phyloP scores from a whole-genome alignment of 2,329 filamentous ascomycete species.

The Diaporthe velutina region DNA sequence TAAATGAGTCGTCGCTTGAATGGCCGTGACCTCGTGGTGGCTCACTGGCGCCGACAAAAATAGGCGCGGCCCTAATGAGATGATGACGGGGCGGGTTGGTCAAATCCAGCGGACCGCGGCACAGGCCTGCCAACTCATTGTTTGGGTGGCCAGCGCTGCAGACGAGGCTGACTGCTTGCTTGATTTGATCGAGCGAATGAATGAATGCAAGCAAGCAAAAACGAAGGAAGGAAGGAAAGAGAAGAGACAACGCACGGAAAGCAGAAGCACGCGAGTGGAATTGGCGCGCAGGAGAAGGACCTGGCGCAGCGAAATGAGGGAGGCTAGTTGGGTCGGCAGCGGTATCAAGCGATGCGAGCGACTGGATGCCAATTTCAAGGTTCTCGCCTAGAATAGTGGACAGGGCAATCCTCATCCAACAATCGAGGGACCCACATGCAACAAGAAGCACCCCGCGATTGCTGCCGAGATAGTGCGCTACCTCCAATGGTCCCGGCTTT shows the following conservation, averaged over 20 bases:
- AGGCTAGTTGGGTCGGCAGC: slow-evolving; percentile 12
- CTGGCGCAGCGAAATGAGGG: slow-evolving; percentile 6
- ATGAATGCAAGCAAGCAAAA: neutral
- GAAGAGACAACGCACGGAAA: neutral
- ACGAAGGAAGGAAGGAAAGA: neutral
- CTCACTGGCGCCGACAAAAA: slow-evolving; percentile 27
- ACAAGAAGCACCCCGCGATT: slow-evolving; percentile 19
- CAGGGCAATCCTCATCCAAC: slow-evolving; percentile 26
- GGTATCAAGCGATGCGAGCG: slow-evolving; percentile 2
- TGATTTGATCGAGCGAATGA: neutral
- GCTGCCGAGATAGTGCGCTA: neutral
- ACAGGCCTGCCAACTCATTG: slow-evolving; percentile 30
- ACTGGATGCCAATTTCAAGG: slow-evolving; percentile 30
- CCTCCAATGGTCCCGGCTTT: neutral
- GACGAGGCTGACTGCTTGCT: slow-evolving; percentile 28
- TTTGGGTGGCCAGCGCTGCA: slow-evolving; percentile 9
- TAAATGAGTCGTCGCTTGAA: slow-evolving; percentile 24
- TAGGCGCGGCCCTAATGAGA: slow-evolving; percentile 35
- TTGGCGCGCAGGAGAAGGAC: neutral
- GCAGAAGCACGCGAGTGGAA: slow-evolving; percentile 12
- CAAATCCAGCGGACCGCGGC: slow-evolving; percentile 29
- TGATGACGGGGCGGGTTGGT: slow-evolving; percentile 10
- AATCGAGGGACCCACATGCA: slow-evolving; percentile 10
- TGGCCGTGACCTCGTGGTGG: slow-evolving; percentile 23
- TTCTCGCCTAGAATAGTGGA: slow-evolving; percentile 17